phyloP scores from a whole-genome alignment of 768 basidiomycete genomes.

The Daedaleopsis sinensis region DNA sequence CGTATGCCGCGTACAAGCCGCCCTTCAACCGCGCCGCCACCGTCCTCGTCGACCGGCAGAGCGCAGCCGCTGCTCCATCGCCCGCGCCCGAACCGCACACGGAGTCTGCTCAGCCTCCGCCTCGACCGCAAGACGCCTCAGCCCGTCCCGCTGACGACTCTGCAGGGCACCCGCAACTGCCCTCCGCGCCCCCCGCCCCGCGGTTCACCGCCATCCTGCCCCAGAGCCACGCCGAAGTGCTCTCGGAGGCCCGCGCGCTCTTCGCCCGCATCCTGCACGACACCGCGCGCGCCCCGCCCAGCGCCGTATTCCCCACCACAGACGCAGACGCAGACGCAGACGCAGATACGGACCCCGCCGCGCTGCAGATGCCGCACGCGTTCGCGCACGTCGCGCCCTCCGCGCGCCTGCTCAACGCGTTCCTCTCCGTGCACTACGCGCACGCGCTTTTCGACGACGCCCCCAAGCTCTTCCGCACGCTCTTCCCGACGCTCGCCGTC shows the following conservation, averaged over 20 bases:
- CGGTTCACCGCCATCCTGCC: conserved; percentile 51
- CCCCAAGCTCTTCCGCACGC: conserved; percentile 48
- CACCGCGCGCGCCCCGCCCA: conserved; percentile 12
- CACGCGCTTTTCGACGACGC: conserved; percentile 55
- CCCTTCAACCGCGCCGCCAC: conserved; percentile 62
- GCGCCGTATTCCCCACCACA: not conserved
- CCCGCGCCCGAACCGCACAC: conserved; percentile 2
- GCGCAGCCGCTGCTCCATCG: not conserved
- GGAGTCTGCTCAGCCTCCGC: not conserved
- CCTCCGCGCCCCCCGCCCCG: not conserved
- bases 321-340: no score
- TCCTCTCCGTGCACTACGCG: conserved; percentile 73
- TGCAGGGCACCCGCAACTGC: not conserved
- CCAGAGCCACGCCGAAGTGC: conserved; percentile 70
- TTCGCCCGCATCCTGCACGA: conserved; percentile 63
- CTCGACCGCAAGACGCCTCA: not conserved
- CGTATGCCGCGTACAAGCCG: conserved; percentile 80
- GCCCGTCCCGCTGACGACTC: not conserved
- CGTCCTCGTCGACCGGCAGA: conserved; percentile 38
- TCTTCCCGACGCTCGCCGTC: conserved; percentile 49
- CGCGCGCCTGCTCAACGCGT: conserved; percentile 74
- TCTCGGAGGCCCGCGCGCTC: conserved; percentile 68
- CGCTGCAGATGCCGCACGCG: conserved; percentile 29
- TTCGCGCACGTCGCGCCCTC: conserved; percentile 64
- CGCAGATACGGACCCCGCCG: no score